A percentile compares a stretch with the other conserved stretches of the same genome.
Conservation (phyloP, 202 grass and related monocot genomes). For the Digitaria exilis region DNA sequence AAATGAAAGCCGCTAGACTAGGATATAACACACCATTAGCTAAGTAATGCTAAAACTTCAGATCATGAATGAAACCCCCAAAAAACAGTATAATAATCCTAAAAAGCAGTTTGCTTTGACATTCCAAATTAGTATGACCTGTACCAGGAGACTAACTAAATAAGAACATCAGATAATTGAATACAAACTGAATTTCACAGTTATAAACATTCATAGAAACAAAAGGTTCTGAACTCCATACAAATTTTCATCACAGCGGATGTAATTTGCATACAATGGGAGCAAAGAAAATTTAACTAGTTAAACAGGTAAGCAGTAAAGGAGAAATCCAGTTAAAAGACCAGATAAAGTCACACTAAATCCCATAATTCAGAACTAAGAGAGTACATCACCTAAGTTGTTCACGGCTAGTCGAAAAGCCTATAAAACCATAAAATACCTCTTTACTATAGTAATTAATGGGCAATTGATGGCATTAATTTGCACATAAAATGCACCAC, state of each 20-base stretch:
- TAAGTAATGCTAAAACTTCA: background rate
- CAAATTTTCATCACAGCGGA: background rate
- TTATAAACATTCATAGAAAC: background rate
- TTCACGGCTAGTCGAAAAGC: background rate
- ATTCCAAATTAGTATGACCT: background rate
- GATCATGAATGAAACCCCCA: background rate
- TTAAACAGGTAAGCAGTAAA: no score
- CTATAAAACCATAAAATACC: slow-evolving; percentile 4
- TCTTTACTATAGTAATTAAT: background rate
- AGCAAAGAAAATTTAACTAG: background rate
- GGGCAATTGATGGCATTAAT: background rate
- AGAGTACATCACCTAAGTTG: background rate
- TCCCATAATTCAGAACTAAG: background rate
- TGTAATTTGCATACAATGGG: background rate
- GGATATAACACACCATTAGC: background rate
- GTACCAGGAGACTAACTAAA: background rate
- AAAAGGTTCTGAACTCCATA: slow-evolving; percentile 10
- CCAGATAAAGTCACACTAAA: slow-evolving; percentile 13
- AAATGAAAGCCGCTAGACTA: slow-evolving; percentile 18
- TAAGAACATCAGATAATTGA: background rate
- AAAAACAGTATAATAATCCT: background rate
- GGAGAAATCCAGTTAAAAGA: no score
- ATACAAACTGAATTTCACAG: slow-evolving; percentile 24
- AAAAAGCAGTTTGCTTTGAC: background rate
- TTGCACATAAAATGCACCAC: slow-evolving; percentile 23